Conservation (phyloP, 164 flowering plant genomes). For the Buxus sempervirens region DNA sequence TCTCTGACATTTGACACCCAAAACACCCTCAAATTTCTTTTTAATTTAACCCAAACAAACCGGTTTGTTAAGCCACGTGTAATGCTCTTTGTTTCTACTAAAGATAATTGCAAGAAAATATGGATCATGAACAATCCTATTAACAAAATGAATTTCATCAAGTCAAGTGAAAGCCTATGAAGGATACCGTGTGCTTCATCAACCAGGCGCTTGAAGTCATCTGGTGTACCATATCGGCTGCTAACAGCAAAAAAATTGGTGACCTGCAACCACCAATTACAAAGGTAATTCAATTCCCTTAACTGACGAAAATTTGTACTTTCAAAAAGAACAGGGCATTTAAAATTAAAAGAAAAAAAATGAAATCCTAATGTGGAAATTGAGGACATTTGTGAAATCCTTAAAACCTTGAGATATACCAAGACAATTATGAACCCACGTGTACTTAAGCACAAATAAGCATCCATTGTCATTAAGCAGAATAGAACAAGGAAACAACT, state of each 20-base stretch:
- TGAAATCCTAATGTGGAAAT: no score
- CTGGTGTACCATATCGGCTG: slow-evolving; percentile 96
- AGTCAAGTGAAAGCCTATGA: slow-evolving; percentile 12
- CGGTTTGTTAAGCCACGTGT: no score
- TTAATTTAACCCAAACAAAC: no score
- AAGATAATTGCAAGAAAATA: background rate
- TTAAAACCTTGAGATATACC: background rate
- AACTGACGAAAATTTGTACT: background rate
- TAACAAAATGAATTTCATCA: background rate
- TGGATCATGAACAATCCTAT: background rate
- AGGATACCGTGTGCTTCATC: slow-evolving; percentile 91
- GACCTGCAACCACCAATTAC: slow-evolving; percentile 47
- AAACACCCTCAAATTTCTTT: no score
- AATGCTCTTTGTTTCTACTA: no score
- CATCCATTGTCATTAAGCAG: background rate
- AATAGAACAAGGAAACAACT: background rate
- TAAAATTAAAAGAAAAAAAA: background rate
- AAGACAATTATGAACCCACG: background rate
- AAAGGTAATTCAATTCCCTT: background rate
- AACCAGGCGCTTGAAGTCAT: slow-evolving; percentile 90
- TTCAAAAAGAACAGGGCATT: slow-evolving; percentile 2
- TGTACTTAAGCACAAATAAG: background rate
- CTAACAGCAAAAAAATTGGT: slow-evolving; percentile 92
- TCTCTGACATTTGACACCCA: no score
- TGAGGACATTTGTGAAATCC: background rate